phyloP scores from a whole-genome alignment of 1,284 basidiomycete species.

The Pisolithus thermaeus region DNA sequence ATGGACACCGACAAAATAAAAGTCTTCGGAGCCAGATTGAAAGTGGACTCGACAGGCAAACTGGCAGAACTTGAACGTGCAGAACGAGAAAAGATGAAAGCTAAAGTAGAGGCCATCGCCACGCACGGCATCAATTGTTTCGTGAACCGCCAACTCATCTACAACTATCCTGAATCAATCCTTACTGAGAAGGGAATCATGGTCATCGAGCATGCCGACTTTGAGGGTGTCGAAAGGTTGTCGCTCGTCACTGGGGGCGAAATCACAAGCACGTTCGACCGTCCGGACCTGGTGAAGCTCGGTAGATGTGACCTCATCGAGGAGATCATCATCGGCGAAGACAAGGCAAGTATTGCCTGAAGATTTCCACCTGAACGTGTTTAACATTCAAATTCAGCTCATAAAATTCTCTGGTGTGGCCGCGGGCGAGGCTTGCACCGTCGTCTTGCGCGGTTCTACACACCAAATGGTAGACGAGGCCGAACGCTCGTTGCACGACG shows the following conservation, averaged over 20 bases:
- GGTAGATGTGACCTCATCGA: conserved; percentile 94
- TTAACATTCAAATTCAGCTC: conserved; percentile 47
- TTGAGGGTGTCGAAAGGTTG: conserved; percentile 96
- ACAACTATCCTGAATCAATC: conserved; percentile 98
- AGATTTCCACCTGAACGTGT: not conserved
- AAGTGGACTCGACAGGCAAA: conserved; percentile 94
- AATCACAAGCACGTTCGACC: conserved; percentile 94
- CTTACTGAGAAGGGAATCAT: conserved; percentile 93
- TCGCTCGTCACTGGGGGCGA: conserved; percentile 98
- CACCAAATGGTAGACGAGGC: conserved; percentile 99
- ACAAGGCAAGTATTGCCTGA: conserved; percentile 61
- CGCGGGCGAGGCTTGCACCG: conserved; percentile 97
- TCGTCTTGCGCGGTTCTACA: conserved; percentile 95
- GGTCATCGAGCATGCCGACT: conserved; percentile 98
- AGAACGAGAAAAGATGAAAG: conserved; percentile 99
- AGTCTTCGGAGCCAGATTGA: conserved; percentile 94
- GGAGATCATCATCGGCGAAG: conserved; percentile 99
- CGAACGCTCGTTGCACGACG: conserved; percentile 95
- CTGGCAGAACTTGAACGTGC: conserved; percentile 97
- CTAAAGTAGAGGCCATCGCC: conserved; percentile 94
- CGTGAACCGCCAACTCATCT: conserved; percentile 97
- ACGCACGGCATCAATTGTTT: conserved; percentile 96
- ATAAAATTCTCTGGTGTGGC: conserved; percentile 99
- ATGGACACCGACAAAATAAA: conserved; percentile 99
- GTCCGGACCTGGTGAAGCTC: conserved; percentile 90